phyloP scores from a whole-genome alignment of 108 stramenopile species.

The Cyclostephanos tholiformis region DNA sequence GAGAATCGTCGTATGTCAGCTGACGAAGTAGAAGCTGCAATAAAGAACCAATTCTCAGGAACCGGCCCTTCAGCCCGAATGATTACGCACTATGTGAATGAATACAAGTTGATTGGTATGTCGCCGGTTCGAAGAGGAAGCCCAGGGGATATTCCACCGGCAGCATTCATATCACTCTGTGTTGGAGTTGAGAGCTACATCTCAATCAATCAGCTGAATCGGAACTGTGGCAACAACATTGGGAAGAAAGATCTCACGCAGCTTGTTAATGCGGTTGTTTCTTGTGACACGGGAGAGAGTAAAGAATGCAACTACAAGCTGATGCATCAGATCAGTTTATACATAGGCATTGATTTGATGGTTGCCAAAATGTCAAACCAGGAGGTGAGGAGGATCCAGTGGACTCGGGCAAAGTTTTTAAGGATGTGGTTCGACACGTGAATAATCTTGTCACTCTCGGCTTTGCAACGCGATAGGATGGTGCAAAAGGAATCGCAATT shows the following conservation, averaged over 20 bases:
- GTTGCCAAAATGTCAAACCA: background rate
- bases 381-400: slow-evolving; percentile 3
- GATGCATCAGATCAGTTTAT: background rate
- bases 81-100: no score
- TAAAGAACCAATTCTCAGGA: no score
- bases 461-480: slow-evolving; percentile 1
- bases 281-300: background rate
- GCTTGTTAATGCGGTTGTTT: background rate
- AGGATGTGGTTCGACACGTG: slow-evolving; percentile 6
- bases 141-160: background rate
- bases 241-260: slow-evolving; percentile 2
- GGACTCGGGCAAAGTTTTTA: background rate
- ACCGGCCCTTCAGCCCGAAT: no score
- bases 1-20: no score
- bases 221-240: background rate
- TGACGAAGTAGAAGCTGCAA: no score
- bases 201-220: slow-evolving; percentile 5
- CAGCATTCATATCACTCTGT: slow-evolving; percentile 4
- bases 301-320: background rate
- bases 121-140: no score
- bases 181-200: slow-evolving; percentile 14
- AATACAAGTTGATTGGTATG: no score
- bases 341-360: background rate
- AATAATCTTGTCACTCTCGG: background rate
- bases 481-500: slow-evolving; percentile 12